Percentiles rank a stretch among this genome's conserved stretches.
Conservation (phyloP, 768 basidiomycete species). For the Mycena amicta region DNA sequence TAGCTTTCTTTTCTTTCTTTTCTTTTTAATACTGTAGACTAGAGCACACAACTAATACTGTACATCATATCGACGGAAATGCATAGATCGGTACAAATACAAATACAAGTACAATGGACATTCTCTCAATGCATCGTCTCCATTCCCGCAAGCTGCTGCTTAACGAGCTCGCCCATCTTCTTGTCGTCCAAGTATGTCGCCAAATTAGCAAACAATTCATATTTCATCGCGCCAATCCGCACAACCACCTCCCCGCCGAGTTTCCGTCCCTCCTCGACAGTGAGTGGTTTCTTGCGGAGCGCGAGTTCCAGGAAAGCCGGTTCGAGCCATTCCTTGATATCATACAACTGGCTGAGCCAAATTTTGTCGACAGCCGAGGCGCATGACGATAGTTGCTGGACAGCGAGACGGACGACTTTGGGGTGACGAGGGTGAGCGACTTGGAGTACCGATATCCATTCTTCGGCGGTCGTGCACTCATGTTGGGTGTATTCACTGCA, state of each 20-base stretch:
- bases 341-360: not conserved
- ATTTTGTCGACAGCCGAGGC: not conserved
- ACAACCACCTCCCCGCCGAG: not conserved
- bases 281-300: not conserved
- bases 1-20: not conserved
- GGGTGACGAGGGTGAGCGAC: not conserved
- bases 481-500: not conserved
- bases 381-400: not conserved
- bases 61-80: too few species aligned
- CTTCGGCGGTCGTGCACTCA: not conserved
- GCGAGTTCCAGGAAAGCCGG: not conserved
- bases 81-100: too few species aligned
- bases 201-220: not conserved
- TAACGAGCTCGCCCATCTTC: not conserved
- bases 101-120: too few species aligned
- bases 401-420: not conserved
- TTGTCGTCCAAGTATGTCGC: not conserved
- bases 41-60: not conserved
- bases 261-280: not conserved
- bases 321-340: not conserved
- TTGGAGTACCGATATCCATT: not conserved
- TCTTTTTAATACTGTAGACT: not conserved
- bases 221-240: not conserved
- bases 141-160: too few species aligned
- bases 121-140: too few species aligned